Base-by-base conservation (phyloP, 345 rosid species). In the Passiflora organensis region DNA sequence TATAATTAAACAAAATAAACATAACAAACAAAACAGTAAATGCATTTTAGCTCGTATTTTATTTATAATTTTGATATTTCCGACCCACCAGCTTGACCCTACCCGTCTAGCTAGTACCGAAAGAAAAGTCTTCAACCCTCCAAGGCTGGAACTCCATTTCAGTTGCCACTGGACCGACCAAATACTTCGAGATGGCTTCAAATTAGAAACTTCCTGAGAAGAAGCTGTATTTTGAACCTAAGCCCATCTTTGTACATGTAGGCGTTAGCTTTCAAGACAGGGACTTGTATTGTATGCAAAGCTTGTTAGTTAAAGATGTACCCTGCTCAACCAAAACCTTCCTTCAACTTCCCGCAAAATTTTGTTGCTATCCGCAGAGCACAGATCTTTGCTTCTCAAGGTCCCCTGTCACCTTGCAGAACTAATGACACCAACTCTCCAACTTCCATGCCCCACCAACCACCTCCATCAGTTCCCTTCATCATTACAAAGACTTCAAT, bases 301-400 rank as follows among this genome's bases (percentile, higher is more conserved):
- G 71, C 4, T 48, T 43, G 72, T 73, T 60, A 52, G 83, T 79
- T 75, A 20, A 59, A 45, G 80, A 72, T 67, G 78, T 70, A 67
- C 60, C 64, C 47, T 39, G 44, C 75, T 52, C 67, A 82, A 71
- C 94, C 56, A 56, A 69, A 63, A 62, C 73, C 70, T 82, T 77
- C 66, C 94, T 85, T 82, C 37, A 62, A 63, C 56, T 77, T 80
- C 85, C 86, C 76, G 86, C 86, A 80, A 82, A 51, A 63, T 68
- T 45, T 73, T 71, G n/a, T n/a, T n/a, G n/a, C n/a, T n/a, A n/a
- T n/a, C 19, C 20, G 13, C 21, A 32, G 32, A 4, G 15, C 34
- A 23, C 36, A 39, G 13, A 44, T 51, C 41, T 11, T 58, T 57
- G 69, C 69, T 57, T 65, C 63, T 36, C 58, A 43, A 28, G 5